Conservation (phyloP, 495 filamentous ascomycete species). For the Chaetomium fimeti region DNA sequence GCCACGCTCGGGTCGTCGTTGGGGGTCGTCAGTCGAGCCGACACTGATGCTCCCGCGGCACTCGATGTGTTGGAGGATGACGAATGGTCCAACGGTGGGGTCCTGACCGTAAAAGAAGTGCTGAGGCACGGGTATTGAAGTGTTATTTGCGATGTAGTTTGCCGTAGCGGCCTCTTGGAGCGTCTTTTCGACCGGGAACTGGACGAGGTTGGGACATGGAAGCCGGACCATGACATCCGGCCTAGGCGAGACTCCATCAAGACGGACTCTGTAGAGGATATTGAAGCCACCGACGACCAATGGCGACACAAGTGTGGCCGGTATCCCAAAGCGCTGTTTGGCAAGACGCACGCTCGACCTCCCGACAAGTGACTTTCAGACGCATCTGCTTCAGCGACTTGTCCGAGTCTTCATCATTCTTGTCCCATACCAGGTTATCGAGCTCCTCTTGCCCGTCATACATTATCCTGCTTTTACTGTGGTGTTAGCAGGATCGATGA, state of each 20-base stretch:
- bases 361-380: constrained; percentile 9
- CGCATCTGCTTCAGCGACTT: constrained; percentile 16
- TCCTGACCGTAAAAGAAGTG: constrained; percentile 31
- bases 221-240: constrained; percentile 23
- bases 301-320: constrained; percentile 19
- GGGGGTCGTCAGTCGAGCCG: constrained; percentile 30
- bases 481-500: not conserved
- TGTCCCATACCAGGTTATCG: constrained; percentile 30
- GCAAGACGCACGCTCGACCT: constrained; percentile 15
- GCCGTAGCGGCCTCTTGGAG: constrained; percentile 38
- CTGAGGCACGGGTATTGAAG: constrained; percentile 36
- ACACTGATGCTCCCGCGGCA: constrained; percentile 28
- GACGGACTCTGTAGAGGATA: constrained; percentile 23
- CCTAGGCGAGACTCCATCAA: constrained; percentile 8
- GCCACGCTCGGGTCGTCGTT: constrained; percentile 19
- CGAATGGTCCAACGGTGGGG: constrained; percentile 39
- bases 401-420: constrained; percentile 29
- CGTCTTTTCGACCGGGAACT: constrained; percentile 38
- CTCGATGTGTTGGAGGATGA: constrained; percentile 44
- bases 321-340: constrained; percentile 15
- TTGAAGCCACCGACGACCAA: constrained; percentile 28
- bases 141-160: constrained; percentile 33
- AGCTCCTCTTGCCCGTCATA: constrained; percentile 3
- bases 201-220: constrained; percentile 14
- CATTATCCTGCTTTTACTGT: not conserved